A percentile compares a stretch with the other conserved stretches of the same genome.
phyloP scores from a whole-genome alignment of 2,329 filamentous ascomycete species.

The Allantophomopsis cytisporea region DNA sequence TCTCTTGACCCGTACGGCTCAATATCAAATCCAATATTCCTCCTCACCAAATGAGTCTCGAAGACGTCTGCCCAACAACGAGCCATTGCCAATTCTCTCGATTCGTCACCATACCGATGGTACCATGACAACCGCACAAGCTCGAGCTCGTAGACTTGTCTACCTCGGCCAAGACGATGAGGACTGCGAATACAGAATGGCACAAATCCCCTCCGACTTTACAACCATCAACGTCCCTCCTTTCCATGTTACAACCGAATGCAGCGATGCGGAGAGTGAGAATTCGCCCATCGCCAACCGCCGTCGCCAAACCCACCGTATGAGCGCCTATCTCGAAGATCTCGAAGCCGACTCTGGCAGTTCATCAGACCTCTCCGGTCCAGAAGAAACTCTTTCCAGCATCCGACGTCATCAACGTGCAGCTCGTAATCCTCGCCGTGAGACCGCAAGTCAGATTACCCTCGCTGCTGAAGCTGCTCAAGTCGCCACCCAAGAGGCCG shows the following conservation, averaged over 20 bases:
- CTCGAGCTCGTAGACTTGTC: conserved; percentile 30
- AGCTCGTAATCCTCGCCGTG: conserved; percentile 9
- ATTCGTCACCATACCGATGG: conserved; percentile 38
- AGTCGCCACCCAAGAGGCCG: conserved; percentile 40
- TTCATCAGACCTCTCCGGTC: conserved; percentile 10
- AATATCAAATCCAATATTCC: conserved; percentile 59
- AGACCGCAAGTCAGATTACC: conserved; percentile 17
- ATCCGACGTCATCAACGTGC: background rate
- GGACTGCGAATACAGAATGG: conserved; percentile 28
- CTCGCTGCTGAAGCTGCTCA: conserved; percentile 20
- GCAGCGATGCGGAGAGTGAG: conserved; percentile 44
- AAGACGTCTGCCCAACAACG: conserved; percentile 14
- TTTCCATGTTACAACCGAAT: conserved; percentile 43
- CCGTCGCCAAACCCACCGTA: conserved; percentile 33
- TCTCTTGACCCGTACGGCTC: conserved; percentile 55
- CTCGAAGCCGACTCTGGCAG: conserved; percentile 26
- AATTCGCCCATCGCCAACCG: conserved; percentile 5
- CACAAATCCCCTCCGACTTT: conserved; percentile 45
- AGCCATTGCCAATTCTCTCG: conserved; percentile 29
- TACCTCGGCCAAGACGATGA: conserved; percentile 22
- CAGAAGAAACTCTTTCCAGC: conserved; percentile 8
- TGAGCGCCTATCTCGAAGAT: conserved; percentile 36
- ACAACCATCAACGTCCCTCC: conserved; percentile 27
- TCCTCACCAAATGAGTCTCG: conserved; percentile 8
- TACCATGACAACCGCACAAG: conserved; percentile 28